Percentiles rank a stretch among this genome's conserved stretches.
These are phyloP conservation scores for Wickerhamomyces chambardii DNA, from an alignment of 805 yeast genomes.

Conservation along the genomic window DNA sequence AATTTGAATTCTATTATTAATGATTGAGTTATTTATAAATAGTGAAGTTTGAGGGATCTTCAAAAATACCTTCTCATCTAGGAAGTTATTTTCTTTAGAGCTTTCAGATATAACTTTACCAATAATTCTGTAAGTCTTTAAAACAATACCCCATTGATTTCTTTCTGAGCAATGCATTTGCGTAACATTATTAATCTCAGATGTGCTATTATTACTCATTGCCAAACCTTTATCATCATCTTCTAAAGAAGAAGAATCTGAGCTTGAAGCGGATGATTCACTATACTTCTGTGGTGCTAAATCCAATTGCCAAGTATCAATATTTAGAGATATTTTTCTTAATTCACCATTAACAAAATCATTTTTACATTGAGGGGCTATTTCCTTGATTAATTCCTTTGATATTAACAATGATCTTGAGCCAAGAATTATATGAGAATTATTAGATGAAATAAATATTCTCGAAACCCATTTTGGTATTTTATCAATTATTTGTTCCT, in stretches of 20 bases:
- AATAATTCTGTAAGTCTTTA: conserved; percentile 7
- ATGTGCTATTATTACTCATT: background rate
- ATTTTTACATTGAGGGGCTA: conserved; percentile 24
- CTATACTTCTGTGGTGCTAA: background rate
- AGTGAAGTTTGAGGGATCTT: conserved; percentile 19
- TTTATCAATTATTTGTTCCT: conserved; percentile 6
- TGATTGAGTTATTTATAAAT: conserved; percentile 9
- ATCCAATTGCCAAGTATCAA: conserved; percentile 12
- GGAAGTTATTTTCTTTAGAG: conserved; percentile 15
- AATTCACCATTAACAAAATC: conserved; percentile 30
- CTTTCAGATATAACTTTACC: conserved; percentile 23
- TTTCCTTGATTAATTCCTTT: conserved; percentile 23
- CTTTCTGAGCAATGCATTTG: conserved; percentile 13
- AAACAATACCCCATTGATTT: background rate
- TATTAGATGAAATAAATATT: conserved; percentile 3
- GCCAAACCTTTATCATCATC: conserved; percentile 20
- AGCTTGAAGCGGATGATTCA: conserved; percentile 9
- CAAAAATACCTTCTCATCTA: conserved; percentile 22
- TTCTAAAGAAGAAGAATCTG: conserved; percentile 22
- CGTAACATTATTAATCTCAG: conserved; percentile 15
- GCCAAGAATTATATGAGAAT: conserved; percentile 22
- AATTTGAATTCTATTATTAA: conserved; percentile 14
- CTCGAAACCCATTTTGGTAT: conserved; percentile 15
- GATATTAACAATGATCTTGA: conserved; percentile 35
- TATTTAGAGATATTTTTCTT: conserved; percentile 20